phyloP scores from a whole-genome alignment of 768 basidiomycete genomes.

The Phallus indusiatus region DNA sequence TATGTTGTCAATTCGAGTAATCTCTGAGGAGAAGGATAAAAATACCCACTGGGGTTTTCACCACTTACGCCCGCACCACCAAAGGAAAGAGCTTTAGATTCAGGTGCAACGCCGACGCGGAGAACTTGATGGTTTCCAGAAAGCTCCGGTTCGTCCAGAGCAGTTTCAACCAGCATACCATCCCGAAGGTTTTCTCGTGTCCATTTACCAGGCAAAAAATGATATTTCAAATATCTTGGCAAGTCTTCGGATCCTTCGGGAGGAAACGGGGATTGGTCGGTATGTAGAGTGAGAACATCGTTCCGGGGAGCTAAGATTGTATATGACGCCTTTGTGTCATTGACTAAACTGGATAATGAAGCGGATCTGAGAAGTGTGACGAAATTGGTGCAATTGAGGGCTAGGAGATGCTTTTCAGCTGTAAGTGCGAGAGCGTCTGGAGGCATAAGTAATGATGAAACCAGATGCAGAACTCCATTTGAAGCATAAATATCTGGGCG shows the following conservation, averaged over 20 bases:
- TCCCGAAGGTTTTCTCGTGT: conserved; percentile 58
- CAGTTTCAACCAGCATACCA: conserved; percentile 72
- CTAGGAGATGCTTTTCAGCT: conserved; percentile 90
- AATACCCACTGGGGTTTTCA: conserved; percentile 50
- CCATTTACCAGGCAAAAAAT: conserved; percentile 83
- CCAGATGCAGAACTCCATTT: conserved; percentile 90
- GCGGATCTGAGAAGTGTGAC: conserved; percentile 83
- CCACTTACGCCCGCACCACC: conserved; percentile 76
- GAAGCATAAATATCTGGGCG: conserved; percentile 85
- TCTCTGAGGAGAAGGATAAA: not conserved
- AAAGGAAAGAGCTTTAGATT: conserved; percentile 57
- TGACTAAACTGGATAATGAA: conserved; percentile 59
- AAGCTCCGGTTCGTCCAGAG: conserved; percentile 62
- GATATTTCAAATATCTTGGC: conserved; percentile 70
- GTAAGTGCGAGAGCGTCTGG: conserved; percentile 69
- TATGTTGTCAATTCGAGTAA: conserved; percentile 7
- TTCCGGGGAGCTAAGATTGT: conserved; percentile 92
- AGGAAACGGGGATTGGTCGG: conserved; percentile 37
- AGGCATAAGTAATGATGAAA: conserved; percentile 76
- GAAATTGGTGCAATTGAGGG: conserved; percentile 85
- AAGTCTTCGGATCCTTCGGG: conserved; percentile 59
- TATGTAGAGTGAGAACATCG: conserved; percentile 61
- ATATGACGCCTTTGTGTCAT: conserved; percentile 55
- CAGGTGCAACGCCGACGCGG: conserved; percentile 50
- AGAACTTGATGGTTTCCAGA: conserved; percentile 64